Base-by-base conservation (phyloP, 2,329 filamentous ascomycete genomes). In the Fusarium scirpi region DNA sequence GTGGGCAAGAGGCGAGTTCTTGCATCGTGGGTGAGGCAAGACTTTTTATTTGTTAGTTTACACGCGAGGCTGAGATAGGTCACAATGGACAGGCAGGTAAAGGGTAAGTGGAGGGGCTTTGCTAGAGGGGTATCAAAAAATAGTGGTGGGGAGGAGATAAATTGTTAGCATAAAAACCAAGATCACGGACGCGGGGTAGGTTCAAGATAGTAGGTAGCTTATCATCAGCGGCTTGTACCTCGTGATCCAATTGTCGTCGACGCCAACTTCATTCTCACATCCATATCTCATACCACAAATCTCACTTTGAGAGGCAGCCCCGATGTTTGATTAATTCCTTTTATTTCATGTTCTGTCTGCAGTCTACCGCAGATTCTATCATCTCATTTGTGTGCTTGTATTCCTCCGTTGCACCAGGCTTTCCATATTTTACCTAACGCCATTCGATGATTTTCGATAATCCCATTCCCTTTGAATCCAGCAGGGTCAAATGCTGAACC, bases 1-100 rank as follows among this genome's bases (percentile, higher is more conserved):
- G 60, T 8, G 80, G 77, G 6, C 79, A 78, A n/a, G 66, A 56
- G 18, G 77, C 77, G 52, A 80, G 73, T 32, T 61, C 69, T 48
- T 74, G 75, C 79, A 80, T 80, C 32, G 58, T 69, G 51, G n/a
- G 24, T 61, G 46, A 67, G 58, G 48, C 58, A 65, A 65, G 62
- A 55, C 47, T 58, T 48, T 58, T 72, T 58, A 66, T 65, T 67
- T 72, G 59, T 66, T 67, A 65, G 64, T 62, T 62, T 43, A 54
- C 47, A 66, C 65, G 60, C 64, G 55, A 76, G 74, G 74, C 72
- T 75, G 71, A 67, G 45, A 70, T 63, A 71, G 53, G 64, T 61
- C 48, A 60, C 58, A 52, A 70, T 65, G 30, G 49, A 49, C 46
- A 56, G 52, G 45, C 16, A 24, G 49, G 44, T 63, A 51, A 62